phyloP scores from a whole-genome alignment of 805 yeast genomes.

The Kodamaea sagamina region DNA sequence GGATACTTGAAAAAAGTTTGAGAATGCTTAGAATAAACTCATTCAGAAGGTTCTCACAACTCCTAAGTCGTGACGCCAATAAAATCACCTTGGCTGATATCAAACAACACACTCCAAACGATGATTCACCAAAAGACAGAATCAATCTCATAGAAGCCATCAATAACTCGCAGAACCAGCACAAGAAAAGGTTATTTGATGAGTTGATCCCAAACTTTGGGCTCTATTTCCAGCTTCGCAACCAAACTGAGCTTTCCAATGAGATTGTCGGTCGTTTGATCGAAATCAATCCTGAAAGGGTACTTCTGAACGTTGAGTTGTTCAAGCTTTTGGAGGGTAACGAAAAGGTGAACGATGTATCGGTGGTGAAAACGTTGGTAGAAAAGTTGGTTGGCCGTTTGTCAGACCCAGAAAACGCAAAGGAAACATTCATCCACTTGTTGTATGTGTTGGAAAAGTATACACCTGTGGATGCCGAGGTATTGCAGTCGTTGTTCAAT shows the following conservation, averaged over 20 bases:
- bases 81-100: slow-evolving; percentile 11
- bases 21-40: neutral
- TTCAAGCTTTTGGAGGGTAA: slow-evolving; percentile 28
- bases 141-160: slow-evolving; percentile 13
- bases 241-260: neutral
- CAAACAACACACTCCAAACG: slow-evolving; percentile 6
- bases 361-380: neutral
- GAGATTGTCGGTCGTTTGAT: slow-evolving; percentile 29
- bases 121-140: neutral
- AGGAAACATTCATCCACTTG: neutral
- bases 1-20: neutral
- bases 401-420: neutral
- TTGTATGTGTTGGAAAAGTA: slow-evolving; percentile 1
- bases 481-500: neutral
- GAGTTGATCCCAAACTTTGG: slow-evolving; percentile 18
- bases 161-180: slow-evolving; percentile 11
- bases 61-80: slow-evolving; percentile 11
- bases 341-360: neutral
- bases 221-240: slow-evolving; percentile 12
- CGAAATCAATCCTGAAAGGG: slow-evolving; percentile 54
- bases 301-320: slow-evolving; percentile 50
- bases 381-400: neutral
- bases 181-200: slow-evolving; percentile 9
- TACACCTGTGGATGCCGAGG: neutral
- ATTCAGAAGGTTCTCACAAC: slow-evolving; percentile 6